A percentile compares a stretch with the other conserved stretches of the same genome.
phyloP scores from a whole-genome alignment of 177 flowering plant species.

The Vitis hybrid region DNA sequence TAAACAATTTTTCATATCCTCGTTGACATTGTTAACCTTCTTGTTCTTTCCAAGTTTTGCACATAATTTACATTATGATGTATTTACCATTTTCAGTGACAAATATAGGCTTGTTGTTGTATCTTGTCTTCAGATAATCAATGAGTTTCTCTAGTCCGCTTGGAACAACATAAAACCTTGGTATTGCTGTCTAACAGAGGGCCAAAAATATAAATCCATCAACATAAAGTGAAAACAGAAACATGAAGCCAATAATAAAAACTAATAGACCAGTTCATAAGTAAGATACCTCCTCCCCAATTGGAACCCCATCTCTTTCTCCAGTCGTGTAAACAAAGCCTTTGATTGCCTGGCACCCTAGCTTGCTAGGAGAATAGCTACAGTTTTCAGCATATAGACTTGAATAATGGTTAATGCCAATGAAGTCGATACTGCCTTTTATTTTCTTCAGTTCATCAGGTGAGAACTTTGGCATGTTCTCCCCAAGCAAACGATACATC shows the following conservation, averaged over 20 bases:
- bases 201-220: background rate
- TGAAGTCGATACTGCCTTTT: slow-evolving; percentile 43
- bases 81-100: slow-evolving; percentile 16
- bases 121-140: slow-evolving; percentile 9
- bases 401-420: slow-evolving; percentile 51
- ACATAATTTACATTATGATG: too few relatives aligned
- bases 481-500: slow-evolving; percentile 30
- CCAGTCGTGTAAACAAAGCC: slow-evolving; percentile 5
- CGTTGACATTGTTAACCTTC: background rate
- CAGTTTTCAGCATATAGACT: slow-evolving; percentile 49
- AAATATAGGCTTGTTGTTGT: slow-evolving; percentile 15
- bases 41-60: slow-evolving; percentile 10
- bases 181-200: slow-evolving; percentile 4
- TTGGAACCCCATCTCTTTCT: slow-evolving; percentile 15
- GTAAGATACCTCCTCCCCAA: slow-evolving; percentile 11
- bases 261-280: background rate
- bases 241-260: background rate
- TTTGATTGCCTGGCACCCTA: too few relatives aligned
- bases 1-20: background rate
- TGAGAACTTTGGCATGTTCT: slow-evolving; percentile 35
- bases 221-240: too few relatives aligned
- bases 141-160: slow-evolving; percentile 10
- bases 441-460: slow-evolving; percentile 27
- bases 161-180: slow-evolving; percentile 5
- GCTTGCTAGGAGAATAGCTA: slow-evolving; percentile 21